Base-by-base conservation (phyloP, 2,329 filamentous ascomycete species). In the Peltaster fructicola region DNA sequence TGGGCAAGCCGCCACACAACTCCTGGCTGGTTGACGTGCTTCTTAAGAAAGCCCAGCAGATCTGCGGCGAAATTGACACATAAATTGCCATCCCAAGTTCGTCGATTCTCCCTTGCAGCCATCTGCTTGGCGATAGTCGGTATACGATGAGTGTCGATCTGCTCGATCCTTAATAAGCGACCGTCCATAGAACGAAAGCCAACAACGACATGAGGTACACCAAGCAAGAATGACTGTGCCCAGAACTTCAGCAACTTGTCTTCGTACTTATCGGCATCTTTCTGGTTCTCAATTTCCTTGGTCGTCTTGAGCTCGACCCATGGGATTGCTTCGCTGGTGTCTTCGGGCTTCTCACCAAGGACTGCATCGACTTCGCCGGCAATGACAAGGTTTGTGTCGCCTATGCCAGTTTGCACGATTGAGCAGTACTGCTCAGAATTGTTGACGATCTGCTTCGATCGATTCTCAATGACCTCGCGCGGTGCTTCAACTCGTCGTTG, bases 381-480 rank as follows among this genome's bases (percentile, higher is more conserved):
- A 2, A 98, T 64, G 30, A 92, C 68, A 27, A 95, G 54, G 10
- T 64, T 62, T 1, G 68, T 65, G 23, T 68, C 68, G 2, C 84
- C 85, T 28, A 98, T 76, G 0, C 79, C 80, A 0, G 85, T 95
- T 17, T 73, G 71, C 1, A 92, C 84, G 11, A 98, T 68, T 3
- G 84, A 93, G 55, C 88, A 98, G 57, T 95, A 95, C 45, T 98
- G 88, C 1, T 79, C 76, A 43, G 82, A 71, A 48, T 95, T 98
- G 48, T 74, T 84, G 24, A 93, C 84, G 6, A 73, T 43, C 27
- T 75, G 60, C 3, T 68, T 50, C 20, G 77, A 69, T 14, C 88
- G 70, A 28, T 54, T 57, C 45, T 92, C 84, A 34, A 98, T 93
- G 30, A 73, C 69, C 1, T 78, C 73, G 28, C 79, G 68, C 1